Percentiles rank a stretch among this genome's conserved stretches.
Conservation (phyloP, 2,329 filamentous ascomycete species). For the Graphiopsis chlorocephala region DNA sequence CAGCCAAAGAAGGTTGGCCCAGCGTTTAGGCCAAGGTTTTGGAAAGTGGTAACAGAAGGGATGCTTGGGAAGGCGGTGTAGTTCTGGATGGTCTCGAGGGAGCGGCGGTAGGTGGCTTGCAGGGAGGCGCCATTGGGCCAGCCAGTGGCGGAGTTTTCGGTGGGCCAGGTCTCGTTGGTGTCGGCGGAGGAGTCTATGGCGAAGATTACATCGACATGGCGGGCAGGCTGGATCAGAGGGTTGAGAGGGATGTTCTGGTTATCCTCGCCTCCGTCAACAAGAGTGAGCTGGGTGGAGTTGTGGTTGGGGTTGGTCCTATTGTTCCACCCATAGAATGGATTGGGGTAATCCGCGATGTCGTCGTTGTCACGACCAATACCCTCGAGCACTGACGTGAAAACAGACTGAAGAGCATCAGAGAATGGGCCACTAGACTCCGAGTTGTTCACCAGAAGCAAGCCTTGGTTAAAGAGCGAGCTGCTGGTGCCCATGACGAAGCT, state of each 20-base stretch:
- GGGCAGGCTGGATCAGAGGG: constrained; percentile 70
- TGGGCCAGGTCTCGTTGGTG: constrained; percentile 44
- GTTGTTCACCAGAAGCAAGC: constrained; percentile 63
- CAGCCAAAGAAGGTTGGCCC: constrained; percentile 77
- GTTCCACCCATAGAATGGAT: constrained; percentile 71
- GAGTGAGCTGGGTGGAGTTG: constrained; percentile 54
- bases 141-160: constrained; percentile 40
- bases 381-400: constrained; percentile 53
- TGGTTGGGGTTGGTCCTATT: constrained; percentile 59
- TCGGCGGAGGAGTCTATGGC: constrained; percentile 77
- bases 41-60: constrained; percentile 72
- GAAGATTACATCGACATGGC: constrained; percentile 75
- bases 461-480: constrained; percentile 78
- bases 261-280: constrained; percentile 78
- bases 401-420: constrained; percentile 47
- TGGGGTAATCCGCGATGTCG: constrained; percentile 76
- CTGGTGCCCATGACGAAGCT: constrained; percentile 85
- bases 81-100: constrained; percentile 58
- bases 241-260: constrained; percentile 76
- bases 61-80: constrained; percentile 69
- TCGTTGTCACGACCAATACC: constrained; percentile 58
- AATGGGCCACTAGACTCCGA: constrained; percentile 40
- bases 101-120: constrained; percentile 70
- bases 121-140: constrained; percentile 79
- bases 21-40: constrained; percentile 72